Evolutionary conservation across 73 alveolate species (phyloP).

Genomic region (Breviolum minutum): DNA sequence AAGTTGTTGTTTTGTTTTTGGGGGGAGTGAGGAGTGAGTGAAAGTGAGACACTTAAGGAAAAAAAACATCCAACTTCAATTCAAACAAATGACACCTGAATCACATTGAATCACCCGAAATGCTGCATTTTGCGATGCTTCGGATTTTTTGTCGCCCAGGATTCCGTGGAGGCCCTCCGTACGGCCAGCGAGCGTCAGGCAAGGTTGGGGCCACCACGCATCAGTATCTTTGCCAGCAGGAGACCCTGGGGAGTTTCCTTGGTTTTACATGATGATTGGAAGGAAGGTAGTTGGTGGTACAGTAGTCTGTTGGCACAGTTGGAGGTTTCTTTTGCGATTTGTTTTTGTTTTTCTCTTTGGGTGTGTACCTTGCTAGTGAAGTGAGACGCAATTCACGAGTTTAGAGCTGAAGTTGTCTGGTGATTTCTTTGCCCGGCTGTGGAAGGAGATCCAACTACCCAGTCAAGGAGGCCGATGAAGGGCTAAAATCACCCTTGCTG

Average conservation of each 20-base stretch:
- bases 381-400: no score
- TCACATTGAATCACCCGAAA: no score
- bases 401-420: neutral
- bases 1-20: no score
- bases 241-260: neutral
- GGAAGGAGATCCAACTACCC: conserved; percentile 6
- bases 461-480: neutral
- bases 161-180: conserved; percentile 4
- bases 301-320: no score
- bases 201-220: neutral
- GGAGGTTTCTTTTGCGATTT: no score
- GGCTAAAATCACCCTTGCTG: neutral
- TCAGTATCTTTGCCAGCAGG: conserved; percentile 39
- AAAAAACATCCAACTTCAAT: no score
- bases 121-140: neutral
- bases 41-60: no score
- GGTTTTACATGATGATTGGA: neutral
- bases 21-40: no score
- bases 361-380: no score
- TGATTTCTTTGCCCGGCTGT: neutral
- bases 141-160: neutral
- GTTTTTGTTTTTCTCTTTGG: no score
- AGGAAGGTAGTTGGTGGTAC: neutral
- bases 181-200: conserved; percentile 29
- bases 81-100: no score